phyloP scores from a whole-genome alignment of 805 yeast species.

The Cyberlindnera nakhonratchasimensis region DNA sequence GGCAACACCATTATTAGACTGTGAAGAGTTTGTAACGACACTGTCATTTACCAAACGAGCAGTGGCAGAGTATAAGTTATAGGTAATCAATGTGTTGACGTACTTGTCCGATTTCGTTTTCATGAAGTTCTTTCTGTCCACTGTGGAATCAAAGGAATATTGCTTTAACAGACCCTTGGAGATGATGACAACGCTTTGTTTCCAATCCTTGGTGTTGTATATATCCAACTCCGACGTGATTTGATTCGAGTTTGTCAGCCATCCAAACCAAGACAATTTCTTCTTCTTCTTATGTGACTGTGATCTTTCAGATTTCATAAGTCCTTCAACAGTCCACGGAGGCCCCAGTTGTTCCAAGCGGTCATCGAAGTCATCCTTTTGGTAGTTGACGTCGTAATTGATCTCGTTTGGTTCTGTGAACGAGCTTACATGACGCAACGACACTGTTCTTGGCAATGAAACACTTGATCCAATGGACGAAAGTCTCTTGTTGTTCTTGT shows the following conservation, averaged over 20 bases:
- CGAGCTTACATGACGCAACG: slow-evolving; percentile 11
- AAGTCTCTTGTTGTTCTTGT: slow-evolving; percentile 21
- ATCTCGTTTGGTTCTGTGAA: slow-evolving; percentile 13
- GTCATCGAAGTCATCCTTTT: slow-evolving; percentile 49
- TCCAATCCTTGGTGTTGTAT: slow-evolving; percentile 24
- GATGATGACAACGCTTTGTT: slow-evolving; percentile 45
- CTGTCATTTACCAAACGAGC: slow-evolving; percentile 23
- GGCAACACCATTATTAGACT: slow-evolving; percentile 21
- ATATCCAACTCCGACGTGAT: slow-evolving; percentile 31
- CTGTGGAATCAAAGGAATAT: slow-evolving; percentile 36
- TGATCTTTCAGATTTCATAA: slow-evolving; percentile 38
- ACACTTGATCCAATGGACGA: slow-evolving; percentile 26
- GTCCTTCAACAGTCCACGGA: slow-evolving; percentile 76
- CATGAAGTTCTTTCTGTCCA: slow-evolving; percentile 22
- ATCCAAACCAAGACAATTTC: slow-evolving; percentile 23
- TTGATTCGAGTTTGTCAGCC: slow-evolving; percentile 14
- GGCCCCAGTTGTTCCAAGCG: slow-evolving; percentile 66
- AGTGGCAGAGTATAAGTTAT: slow-evolving; percentile 27
- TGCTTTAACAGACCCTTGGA: slow-evolving; percentile 47
- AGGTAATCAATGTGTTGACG: slow-evolving; percentile 21
- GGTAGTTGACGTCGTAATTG: slow-evolving; percentile 29
- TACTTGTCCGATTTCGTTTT: slow-evolving; percentile 21
- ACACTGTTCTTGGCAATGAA: slow-evolving; percentile 11
- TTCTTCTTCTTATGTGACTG: slow-evolving; percentile 6
- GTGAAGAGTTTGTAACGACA: slow-evolving; percentile 22